A percentile compares a stretch with the other conserved stretches of the same genome.
phyloP scores from a whole-genome alignment of 2,329 filamentous ascomycete genomes.

The Penicillium janthinellum region DNA sequence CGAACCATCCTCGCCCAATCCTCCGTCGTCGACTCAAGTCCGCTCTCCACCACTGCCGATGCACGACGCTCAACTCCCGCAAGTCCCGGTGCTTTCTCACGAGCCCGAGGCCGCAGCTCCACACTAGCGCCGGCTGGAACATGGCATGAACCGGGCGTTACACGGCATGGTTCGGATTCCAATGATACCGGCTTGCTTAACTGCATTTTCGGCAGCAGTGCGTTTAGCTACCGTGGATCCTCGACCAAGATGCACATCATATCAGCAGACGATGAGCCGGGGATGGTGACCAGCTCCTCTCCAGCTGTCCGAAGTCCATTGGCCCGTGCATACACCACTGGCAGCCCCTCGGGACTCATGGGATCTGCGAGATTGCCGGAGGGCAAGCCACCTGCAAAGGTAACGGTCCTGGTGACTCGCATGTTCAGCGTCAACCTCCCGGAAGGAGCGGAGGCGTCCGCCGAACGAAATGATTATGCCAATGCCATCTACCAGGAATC shows the following conservation, averaged over 20 bases:
- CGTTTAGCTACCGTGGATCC: constrained; percentile 59
- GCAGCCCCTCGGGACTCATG: constrained; percentile 34
- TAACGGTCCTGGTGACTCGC: constrained; percentile 59
- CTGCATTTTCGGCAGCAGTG: constrained; percentile 63
- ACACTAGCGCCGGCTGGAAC: constrained; percentile 43
- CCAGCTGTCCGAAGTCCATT: constrained; percentile 38
- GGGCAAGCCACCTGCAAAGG: constrained; percentile 47
- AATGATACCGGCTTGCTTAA: constrained; percentile 57
- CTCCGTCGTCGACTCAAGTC: constrained; percentile 37
- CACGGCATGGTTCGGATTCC: constrained; percentile 47
- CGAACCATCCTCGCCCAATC: constrained; percentile 39
- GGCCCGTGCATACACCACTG: constrained; percentile 42
- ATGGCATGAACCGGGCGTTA: constrained; percentile 38
- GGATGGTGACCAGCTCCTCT: constrained; percentile 27
- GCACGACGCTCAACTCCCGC: constrained; percentile 36
- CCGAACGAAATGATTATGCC: constrained; percentile 38
- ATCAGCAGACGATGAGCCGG: constrained; percentile 42
- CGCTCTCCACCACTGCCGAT: constrained; percentile 35
- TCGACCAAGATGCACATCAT: constrained; percentile 64
- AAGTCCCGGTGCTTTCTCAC: constrained; percentile 43
- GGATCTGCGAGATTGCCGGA: constrained; percentile 30
- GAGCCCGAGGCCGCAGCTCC: constrained; percentile 49
- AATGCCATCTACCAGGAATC: constrained; percentile 37
- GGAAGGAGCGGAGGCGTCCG: constrained; percentile 44
- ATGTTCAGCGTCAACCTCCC: constrained; percentile 61